phyloP scores from a whole-genome alignment of 2,329 filamentous ascomycete species.

The Penicillium sp. region DNA sequence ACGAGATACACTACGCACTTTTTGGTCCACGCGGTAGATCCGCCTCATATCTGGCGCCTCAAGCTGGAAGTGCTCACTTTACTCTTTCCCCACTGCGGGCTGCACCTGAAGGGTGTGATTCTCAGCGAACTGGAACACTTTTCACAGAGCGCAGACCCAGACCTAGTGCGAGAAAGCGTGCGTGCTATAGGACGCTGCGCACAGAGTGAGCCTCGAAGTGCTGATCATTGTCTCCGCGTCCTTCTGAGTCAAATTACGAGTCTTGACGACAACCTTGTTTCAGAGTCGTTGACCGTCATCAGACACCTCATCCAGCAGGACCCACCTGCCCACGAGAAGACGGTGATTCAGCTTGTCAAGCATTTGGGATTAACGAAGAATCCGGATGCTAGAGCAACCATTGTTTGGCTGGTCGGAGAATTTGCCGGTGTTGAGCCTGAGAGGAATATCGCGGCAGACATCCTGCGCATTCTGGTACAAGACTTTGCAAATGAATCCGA shows the following conservation, averaged over 20 bases:
- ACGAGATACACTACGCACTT: conserved; percentile 84
- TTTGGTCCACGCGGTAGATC: conserved; percentile 69
- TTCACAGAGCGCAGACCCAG: conserved; percentile 62
- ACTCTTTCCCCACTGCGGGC: conserved; percentile 72
- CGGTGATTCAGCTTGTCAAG: conserved; percentile 79
- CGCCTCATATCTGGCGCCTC: conserved; percentile 73
- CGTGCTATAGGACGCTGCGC: conserved; percentile 89
- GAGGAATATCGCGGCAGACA: conserved; percentile 86
- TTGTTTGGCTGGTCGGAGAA: conserved; percentile 95
- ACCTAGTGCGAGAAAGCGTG: conserved; percentile 78
- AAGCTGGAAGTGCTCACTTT: conserved; percentile 87
- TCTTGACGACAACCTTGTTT: conserved; percentile 75
- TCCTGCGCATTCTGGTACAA: conserved; percentile 76
- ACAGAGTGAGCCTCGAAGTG: conserved; percentile 61
- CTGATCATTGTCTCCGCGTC: conserved; percentile 72
- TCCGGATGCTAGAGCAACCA: conserved; percentile 79
- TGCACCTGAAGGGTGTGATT: conserved; percentile 72
- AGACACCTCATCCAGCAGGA: conserved; percentile 91
- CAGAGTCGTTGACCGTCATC: conserved; percentile 88
- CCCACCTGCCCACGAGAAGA: conserved; percentile 68
- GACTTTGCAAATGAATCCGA: conserved; percentile 81
- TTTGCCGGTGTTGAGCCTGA: conserved; percentile 71
- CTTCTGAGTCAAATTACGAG: conserved; percentile 81
- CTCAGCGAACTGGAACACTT: conserved; percentile 92
- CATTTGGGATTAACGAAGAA: conserved; percentile 83